Evolutionary conservation across 495 filamentous ascomycete species (phyloP), one percentile per base, ranked within the genome.

Genomic region (Corynascus novoguineensis): DNA sequence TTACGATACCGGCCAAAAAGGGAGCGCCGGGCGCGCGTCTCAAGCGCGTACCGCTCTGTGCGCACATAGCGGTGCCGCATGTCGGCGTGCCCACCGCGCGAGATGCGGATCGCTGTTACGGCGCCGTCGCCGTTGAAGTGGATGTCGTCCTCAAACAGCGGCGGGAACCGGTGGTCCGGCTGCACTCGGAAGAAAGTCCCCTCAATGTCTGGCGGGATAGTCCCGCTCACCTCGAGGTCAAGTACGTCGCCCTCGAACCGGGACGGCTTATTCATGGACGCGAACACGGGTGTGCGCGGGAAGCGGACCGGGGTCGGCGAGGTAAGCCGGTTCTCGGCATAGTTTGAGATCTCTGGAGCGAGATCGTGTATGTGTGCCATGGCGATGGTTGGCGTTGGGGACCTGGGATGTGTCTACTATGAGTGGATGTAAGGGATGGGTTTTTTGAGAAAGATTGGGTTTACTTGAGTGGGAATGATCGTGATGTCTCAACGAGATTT

Each of bases 1-100:
- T 84, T 84, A 14, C 80, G 68, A 58, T 83, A 84, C 44, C 72
- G 69, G 0, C 79, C 78, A 49, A 83, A 75, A 15, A 83, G 62
- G 9, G 66, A 62, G 28, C 66, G 58, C 7, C 70, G 58, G 14
- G 72, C 74, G 28, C 65, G 58, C 5, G 67, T 68, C 58, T 84
- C 81, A 8, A 44, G 48, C 2, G 57, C 37, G 46, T 76, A 79
- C 38, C 75, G 72, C 45, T 82, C 79, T 0, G 81, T 84, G 15
- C 67, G 65, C 22, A 83, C 80, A 53, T 81, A 83, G 25, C 73
- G 69, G 57, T 81, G 77, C 57, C 75, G 70, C 62, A 82, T 75
- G 62, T 73, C 67, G 21, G 76, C 76, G 34, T 67, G 71, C 1
- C 81, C 81, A 41, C 75, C 61, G 42, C n/a, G n/a, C n/a, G 72